These are phyloP conservation scores for Priceomyces castillae DNA, from an alignment of 805 yeast genomes.

Conservation along the genomic window DNA sequence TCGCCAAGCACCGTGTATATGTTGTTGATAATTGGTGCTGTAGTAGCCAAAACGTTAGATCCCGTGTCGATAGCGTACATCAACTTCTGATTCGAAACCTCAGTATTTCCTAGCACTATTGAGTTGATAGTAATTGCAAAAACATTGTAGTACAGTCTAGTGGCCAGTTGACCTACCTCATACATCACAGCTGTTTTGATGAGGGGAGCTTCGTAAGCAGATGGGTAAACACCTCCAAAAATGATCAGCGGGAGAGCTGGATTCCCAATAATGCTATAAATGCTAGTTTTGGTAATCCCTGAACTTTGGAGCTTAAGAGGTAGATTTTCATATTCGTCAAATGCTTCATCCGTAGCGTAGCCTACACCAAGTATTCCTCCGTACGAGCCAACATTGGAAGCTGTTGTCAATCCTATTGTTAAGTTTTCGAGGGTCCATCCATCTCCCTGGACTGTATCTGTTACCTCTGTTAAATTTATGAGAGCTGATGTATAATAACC, in stretches of 20 bases:
- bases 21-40: slow-evolving; percentile 13
- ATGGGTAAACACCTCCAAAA: slow-evolving; percentile 34
- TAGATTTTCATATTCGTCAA: slow-evolving; percentile 12
- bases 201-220: slow-evolving; percentile 24
- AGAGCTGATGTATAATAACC: slow-evolving; percentile 8
- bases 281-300: slow-evolving; percentile 9
- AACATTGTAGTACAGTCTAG: slow-evolving; percentile 8
- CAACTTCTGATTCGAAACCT: slow-evolving; percentile 12
- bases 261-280: slow-evolving; percentile 14
- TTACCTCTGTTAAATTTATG: slow-evolving; percentile 1
- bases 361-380: slow-evolving; percentile 19
- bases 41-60: slow-evolving; percentile 14
- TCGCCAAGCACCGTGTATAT: slow-evolving; percentile 11
- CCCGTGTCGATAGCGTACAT: slow-evolving; percentile 19
- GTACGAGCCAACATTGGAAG: slow-evolving; percentile 6
- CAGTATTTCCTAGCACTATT: slow-evolving; percentile 6
- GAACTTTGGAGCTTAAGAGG: slow-evolving; percentile 12
- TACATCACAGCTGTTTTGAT: slow-evolving; percentile 12
- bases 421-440: slow-evolving; percentile 4
- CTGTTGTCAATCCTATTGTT: slow-evolving; percentile 4
- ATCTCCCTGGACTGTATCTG: slow-evolving; percentile 1
- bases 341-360: slow-evolving; percentile 9
- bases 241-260: slow-evolving; percentile 13
- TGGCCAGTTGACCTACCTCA: slow-evolving; percentile 10
- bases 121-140: slow-evolving; percentile 14